Conservation (phyloP, 169 alveolate species). For the Pseudocohnilembus persalinus region DNA sequence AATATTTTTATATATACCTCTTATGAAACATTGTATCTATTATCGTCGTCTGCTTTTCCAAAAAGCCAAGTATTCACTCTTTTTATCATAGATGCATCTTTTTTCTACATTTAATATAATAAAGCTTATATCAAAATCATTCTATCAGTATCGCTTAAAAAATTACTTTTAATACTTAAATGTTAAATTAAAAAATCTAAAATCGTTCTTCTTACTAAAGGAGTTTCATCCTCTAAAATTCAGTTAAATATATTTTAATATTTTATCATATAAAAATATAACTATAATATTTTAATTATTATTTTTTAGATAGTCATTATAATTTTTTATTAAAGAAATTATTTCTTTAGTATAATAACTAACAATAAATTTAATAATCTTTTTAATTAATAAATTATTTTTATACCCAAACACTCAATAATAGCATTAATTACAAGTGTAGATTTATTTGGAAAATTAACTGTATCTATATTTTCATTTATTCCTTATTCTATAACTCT, state of each 20-base stretch:
- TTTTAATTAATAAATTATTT: no score
- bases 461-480: slow-evolving; percentile 11
- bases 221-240: slow-evolving; percentile 42
- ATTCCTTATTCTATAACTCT: neutral
- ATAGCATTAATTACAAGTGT: slow-evolving; percentile 28
- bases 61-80: slow-evolving; percentile 53
- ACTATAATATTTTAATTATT: no score
- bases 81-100: slow-evolving; percentile 44
- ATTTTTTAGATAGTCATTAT: no score
- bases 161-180: slow-evolving; percentile 21
- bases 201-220: slow-evolving; percentile 24
- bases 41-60: slow-evolving; percentile 47
- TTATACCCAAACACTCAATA: slow-evolving; percentile 19
- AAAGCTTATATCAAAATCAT: slow-evolving; percentile 31
- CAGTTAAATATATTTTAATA: no score
- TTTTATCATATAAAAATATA: no score
- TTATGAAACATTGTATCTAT: no score
- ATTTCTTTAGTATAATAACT: no score
- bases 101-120: slow-evolving; percentile 27
- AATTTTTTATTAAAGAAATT: no score
- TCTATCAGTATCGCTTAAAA: slow-evolving; percentile 16
- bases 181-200: slow-evolving; percentile 39
- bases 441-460: slow-evolving; percentile 26
- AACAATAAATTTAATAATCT: no score
- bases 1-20: no score